Percentiles rank a stretch among this genome's conserved stretches.
phyloP scores from a whole-genome alignment of 2,329 filamentous ascomycete genomes.

The Domatiomyces catenatus region DNA sequence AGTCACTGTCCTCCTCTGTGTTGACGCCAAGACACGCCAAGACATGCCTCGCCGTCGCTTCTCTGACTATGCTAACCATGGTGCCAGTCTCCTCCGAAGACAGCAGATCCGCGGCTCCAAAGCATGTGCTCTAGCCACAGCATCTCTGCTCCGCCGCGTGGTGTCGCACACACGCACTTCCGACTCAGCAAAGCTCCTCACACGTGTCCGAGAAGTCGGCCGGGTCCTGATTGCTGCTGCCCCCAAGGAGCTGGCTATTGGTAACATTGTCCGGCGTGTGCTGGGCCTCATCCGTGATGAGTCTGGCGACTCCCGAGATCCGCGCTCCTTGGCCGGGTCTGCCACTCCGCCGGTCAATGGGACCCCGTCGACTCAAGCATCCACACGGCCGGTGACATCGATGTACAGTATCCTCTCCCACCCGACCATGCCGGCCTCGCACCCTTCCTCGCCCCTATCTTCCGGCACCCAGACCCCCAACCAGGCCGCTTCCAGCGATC shows the following conservation, averaged over 20 bases:
- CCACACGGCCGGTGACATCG: conserved; percentile 40
- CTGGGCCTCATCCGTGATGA: conserved; percentile 85
- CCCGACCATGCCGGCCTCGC: conserved; percentile 25
- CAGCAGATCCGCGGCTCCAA: conserved; percentile 78
- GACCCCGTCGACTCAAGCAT: background rate
- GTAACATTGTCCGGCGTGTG: conserved; percentile 84
- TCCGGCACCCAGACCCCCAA: conserved; percentile 21
- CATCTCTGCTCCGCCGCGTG: conserved; percentile 72
- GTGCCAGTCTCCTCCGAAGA: conserved; percentile 63
- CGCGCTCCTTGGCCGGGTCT: conserved; percentile 29
- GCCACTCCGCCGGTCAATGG: conserved; percentile 22
- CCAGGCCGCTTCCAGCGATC: conserved; percentile 32
- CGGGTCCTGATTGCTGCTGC: conserved; percentile 65
- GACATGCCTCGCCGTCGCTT: too few relatives aligned
- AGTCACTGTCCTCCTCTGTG: conserved; percentile 21
- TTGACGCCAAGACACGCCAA: conserved; percentile 3
- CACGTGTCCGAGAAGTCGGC: conserved; percentile 65
- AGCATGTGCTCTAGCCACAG: conserved; percentile 79
- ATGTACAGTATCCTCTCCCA: conserved; percentile 81
- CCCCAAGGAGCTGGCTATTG: conserved; percentile 78
- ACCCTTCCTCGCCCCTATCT: conserved; percentile 24
- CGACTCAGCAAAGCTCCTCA: conserved; percentile 63
- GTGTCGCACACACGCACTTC: conserved; percentile 67
- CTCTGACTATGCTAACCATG: conserved; percentile 4
- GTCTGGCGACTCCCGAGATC: conserved; percentile 59